Evolutionary conservation across 306 rosid species (phyloP).

Genomic region (Quercus parvula): DNA sequence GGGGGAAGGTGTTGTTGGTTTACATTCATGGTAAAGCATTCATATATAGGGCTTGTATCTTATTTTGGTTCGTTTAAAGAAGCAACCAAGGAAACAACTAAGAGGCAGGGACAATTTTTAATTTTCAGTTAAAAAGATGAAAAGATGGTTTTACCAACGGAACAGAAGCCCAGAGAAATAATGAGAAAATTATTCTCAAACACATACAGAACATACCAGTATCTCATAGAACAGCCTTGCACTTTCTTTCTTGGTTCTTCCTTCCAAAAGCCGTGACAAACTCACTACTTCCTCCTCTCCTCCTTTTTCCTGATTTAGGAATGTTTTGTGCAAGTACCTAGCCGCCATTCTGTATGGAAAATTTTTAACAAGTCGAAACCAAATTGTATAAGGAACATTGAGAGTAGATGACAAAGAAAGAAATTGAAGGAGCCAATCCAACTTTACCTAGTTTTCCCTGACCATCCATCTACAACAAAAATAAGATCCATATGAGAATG

Average conservation of each 20-base stretch:
- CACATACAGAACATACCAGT: slow-evolving; percentile 53
- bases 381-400: slow-evolving; percentile 8
- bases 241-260: slow-evolving; percentile 54
- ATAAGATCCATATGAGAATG: slow-evolving; percentile 27
- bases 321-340: slow-evolving; percentile 40
- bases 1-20: no score
- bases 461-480: slow-evolving; percentile 60
- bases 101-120: background rate
- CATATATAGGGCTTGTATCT: no score
- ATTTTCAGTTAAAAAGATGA: background rate
- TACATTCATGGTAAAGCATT: no score
- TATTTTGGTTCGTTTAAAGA: background rate
- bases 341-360: slow-evolving; percentile 56
- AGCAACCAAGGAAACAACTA: background rate
- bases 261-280: slow-evolving; percentile 38
- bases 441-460: slow-evolving; percentile 71
- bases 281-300: slow-evolving; percentile 36
- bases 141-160: background rate
- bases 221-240: slow-evolving; percentile 77
- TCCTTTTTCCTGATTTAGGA: slow-evolving; percentile 26
- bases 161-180: background rate
- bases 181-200: slow-evolving; percentile 10
- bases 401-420: background rate
- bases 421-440: slow-evolving; percentile 19
- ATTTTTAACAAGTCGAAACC: slow-evolving; percentile 5